Base-by-base conservation (phyloP, 192 early-diverging fungal species). In the Backusella mclennaniae region DNA sequence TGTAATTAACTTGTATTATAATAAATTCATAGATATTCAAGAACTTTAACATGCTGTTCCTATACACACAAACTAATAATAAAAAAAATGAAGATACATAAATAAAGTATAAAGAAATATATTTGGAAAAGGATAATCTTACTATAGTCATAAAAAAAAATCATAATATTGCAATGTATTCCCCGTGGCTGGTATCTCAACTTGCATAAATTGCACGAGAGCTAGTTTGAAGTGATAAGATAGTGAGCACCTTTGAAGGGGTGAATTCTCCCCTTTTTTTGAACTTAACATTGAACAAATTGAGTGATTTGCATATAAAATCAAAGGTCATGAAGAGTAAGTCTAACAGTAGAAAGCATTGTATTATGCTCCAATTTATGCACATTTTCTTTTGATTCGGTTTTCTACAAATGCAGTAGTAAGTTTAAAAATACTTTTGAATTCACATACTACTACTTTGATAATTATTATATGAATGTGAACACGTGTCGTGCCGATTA, bases 131-230 rank as follows among this genome's bases (percentile, higher is more conserved):
- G 46, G 17, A 49, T 19, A 7, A 49, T 19, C 15, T n/a, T n/a
- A 7, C 46, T 49, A 49, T 17, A 49, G 6, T 44, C 14, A 44
- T 49, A 49, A 49, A 49, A n/a, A 9, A 49, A 49, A 39, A 12
- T 8, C 19, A 49, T 49, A 49, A 23, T 12, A 11, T 29, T 63
- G 23, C 26, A 26, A 63, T 63, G 56, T 63, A 63, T 63, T 63
- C 56, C 56, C 56, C 56, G 56, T 63, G 56, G 56, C 56, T 29
- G 23, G 29, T 63, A 63, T 63, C 56, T 63, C 56, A 63, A 63
- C 56, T 63, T 29, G 26, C 21, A 63, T 29, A 29, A 23, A 29
- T 63, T 29, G 56, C 56, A 63, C 56, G 56, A 63, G 56, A 63
- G 56, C 26, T 12, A 23, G 3, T 26, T 4, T 26, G 26, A 63